Evolutionary conservation across 805 yeast species (phyloP).

Genomic region (Wickerhamomyces mucosus): DNA sequence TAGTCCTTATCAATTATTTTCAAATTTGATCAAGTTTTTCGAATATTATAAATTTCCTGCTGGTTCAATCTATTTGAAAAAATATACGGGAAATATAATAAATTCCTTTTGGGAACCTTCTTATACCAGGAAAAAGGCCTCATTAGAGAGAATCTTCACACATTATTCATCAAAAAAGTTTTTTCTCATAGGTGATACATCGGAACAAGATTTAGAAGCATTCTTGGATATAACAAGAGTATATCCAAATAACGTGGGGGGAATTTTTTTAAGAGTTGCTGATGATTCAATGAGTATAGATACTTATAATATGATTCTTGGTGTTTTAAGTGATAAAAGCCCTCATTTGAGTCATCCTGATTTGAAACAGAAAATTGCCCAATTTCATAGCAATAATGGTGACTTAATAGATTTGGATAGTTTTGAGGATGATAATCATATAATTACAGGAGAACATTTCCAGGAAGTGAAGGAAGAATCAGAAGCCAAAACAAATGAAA

Average conservation of each 20-base stretch:
- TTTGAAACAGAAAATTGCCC: slow-evolving; percentile 12
- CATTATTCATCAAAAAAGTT: slow-evolving; percentile 77
- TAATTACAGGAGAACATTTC: slow-evolving; percentile 18
- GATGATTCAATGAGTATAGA: slow-evolving; percentile 53
- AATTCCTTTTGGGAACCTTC: slow-evolving; percentile 83
- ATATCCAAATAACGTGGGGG: slow-evolving; percentile 56
- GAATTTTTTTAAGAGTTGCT: slow-evolving; percentile 76
- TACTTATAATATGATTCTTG: slow-evolving; percentile 17
- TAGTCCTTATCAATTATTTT: slow-evolving; percentile 83
- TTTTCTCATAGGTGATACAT: slow-evolving; percentile 88
- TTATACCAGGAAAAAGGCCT: slow-evolving; percentile 63
- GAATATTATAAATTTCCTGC: slow-evolving; percentile 48
- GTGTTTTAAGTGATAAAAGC: slow-evolving; percentile 15
- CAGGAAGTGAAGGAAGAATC: slow-evolving; percentile 8
- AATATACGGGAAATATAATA: slow-evolving; percentile 72
- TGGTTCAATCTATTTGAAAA: slow-evolving; percentile 83
- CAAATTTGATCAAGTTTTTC: slow-evolving; percentile 38
- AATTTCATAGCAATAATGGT: slow-evolving; percentile 19
- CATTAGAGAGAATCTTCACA: slow-evolving; percentile 49
- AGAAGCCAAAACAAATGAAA: slow-evolving; percentile 6
- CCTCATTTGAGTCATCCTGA: slow-evolving; percentile 20
- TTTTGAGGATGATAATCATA: no score
- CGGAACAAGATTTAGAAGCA: slow-evolving; percentile 92
- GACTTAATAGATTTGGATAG: slow-evolving; percentile 19
- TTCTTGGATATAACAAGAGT: slow-evolving; percentile 58